These are phyloP conservation scores for Chaetomium cochliodes DNA, from an alignment of 495 filamentous ascomycete species.

Conservation along the genomic window DNA sequence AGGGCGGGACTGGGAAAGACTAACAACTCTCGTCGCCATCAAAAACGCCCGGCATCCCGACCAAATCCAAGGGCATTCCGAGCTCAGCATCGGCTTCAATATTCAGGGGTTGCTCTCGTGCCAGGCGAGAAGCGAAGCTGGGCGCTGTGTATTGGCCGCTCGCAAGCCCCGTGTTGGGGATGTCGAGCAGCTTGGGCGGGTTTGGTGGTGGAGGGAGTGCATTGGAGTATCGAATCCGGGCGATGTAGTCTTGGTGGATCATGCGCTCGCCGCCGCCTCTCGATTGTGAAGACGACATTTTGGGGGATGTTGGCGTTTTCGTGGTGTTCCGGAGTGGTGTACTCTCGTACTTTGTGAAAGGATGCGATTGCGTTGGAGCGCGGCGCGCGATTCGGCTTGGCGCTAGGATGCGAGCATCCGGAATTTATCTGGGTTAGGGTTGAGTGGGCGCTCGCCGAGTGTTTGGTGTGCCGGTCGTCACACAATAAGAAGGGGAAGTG, in stretches of 20 bases:
- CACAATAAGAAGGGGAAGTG: neutral
- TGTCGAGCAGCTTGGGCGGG: conserved; percentile 93
- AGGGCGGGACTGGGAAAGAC: conserved; percentile 35
- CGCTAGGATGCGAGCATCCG: neutral
- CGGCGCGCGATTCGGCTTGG: conserved; percentile 13
- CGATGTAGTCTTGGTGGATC: conserved; percentile 94
- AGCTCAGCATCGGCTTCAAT: conserved; percentile 97
- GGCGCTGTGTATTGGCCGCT: conserved; percentile 81
- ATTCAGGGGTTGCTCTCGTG: conserved; percentile 86
- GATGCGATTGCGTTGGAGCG: neutral
- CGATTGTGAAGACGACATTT: conserved; percentile 45
- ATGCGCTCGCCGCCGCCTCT: conserved; percentile 55
- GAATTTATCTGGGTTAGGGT: neutral
- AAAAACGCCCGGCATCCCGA: conserved; percentile 91
- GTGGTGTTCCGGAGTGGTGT: neutral
- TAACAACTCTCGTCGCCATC: conserved; percentile 92
- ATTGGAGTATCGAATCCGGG: conserved; percentile 91
- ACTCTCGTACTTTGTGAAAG: neutral
- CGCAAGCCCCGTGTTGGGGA: conserved; percentile 84
- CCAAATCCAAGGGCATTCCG: conserved; percentile 93
- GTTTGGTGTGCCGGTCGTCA: neutral
- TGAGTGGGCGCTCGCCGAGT: neutral
- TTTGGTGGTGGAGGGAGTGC: conserved; percentile 87
- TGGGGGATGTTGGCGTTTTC: conserved; percentile 16
- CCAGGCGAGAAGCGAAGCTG: conserved; percentile 80